These are phyloP conservation scores for Lachancea meyersii DNA, from an alignment of 805 yeast species.

Conservation along the genomic window DNA sequence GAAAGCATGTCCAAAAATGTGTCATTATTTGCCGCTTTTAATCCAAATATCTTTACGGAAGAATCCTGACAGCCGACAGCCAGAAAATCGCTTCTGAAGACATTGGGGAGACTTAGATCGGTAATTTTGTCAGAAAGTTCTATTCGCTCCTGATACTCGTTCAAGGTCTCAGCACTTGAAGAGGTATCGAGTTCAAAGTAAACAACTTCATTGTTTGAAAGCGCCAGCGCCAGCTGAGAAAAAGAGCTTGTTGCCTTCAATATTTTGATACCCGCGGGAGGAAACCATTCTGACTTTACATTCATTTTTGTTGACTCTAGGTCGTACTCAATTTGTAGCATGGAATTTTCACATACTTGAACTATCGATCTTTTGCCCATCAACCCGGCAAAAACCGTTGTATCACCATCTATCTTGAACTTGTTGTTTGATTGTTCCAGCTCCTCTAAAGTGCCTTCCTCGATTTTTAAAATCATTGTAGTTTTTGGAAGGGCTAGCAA, in stretches of 20 bases:
- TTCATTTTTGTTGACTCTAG: slow-evolving; percentile 25
- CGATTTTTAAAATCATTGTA: slow-evolving; percentile 22
- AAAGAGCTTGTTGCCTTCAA: slow-evolving; percentile 54
- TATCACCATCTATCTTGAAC: slow-evolving; percentile 49
- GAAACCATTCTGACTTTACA: slow-evolving; percentile 56
- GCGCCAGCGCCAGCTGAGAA: slow-evolving; percentile 61
- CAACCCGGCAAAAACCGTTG: slow-evolving; percentile 64
- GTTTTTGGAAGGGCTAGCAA: slow-evolving; percentile 21
- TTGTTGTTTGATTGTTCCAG: slow-evolving; percentile 68
- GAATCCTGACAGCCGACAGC: slow-evolving; percentile 68
- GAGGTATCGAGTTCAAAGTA: slow-evolving; percentile 67
- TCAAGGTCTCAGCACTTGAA: slow-evolving; percentile 49
- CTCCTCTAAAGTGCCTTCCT: slow-evolving; percentile 56
- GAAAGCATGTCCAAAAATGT: slow-evolving; percentile 55
- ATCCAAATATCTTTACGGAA: slow-evolving; percentile 60
- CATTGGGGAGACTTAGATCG: slow-evolving; percentile 44
- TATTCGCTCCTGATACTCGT: slow-evolving; percentile 61
- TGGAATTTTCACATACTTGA: slow-evolving; percentile 68
- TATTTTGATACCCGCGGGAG: slow-evolving; percentile 71
- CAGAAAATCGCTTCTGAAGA: slow-evolving; percentile 49
- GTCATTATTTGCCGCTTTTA: slow-evolving; percentile 40
- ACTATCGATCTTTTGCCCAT: slow-evolving; percentile 57
- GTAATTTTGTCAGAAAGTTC: slow-evolving; percentile 49
- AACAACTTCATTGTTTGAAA: slow-evolving; percentile 67
- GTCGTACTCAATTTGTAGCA: slow-evolving; percentile 44